These are phyloP conservation scores for Zygosaccharomyces pseudobailii DNA, from an alignment of 1,139 yeast species.

Conservation along the genomic window DNA sequence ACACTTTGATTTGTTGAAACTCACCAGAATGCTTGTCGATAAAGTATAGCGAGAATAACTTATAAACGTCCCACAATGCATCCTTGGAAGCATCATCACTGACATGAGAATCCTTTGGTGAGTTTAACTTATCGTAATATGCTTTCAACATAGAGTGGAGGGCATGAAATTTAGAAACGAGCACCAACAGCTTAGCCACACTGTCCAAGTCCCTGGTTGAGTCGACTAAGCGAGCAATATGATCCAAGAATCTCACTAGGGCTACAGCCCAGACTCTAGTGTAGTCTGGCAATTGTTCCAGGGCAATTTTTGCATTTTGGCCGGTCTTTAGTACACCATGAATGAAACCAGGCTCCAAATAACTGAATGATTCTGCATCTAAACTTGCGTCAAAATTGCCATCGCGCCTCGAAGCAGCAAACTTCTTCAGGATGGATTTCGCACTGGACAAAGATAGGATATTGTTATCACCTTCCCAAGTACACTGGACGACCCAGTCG, in stretches of 20 bases:
- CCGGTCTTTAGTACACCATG: conserved; percentile 18
- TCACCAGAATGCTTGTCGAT: conserved; percentile 73
- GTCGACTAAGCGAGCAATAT: conserved; percentile 43
- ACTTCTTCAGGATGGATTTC: conserved; percentile 61
- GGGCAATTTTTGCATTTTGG: conserved; percentile 34
- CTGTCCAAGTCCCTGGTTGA: conserved; percentile 49
- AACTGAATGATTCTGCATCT: conserved; percentile 36
- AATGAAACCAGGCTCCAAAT: conserved; percentile 37
- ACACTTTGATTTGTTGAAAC: conserved; percentile 63
- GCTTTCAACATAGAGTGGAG: conserved; percentile 44
- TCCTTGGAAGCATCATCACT: conserved; percentile 35
- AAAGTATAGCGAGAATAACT: conserved; percentile 62
- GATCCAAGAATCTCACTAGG: conserved; percentile 45
- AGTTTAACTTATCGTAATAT: conserved; percentile 29
- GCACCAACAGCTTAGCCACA: conserved; percentile 55
- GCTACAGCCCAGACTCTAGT: conserved; percentile 44
- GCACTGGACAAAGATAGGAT: conserved; percentile 82
- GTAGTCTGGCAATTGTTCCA: conserved; percentile 35
- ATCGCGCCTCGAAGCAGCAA: conserved; percentile 36
- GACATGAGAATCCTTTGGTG: conserved; percentile 23
- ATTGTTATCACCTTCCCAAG: conserved; percentile 97
- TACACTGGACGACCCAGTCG: conserved; percentile 95
- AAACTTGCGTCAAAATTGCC: conserved; percentile 41
- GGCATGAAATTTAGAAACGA: conserved; percentile 59
- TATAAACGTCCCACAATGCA: conserved; percentile 46